These are phyloP conservation scores for Plantago ovata DNA, from an alignment of 257 asterid species.

Conservation along the genomic window DNA sequence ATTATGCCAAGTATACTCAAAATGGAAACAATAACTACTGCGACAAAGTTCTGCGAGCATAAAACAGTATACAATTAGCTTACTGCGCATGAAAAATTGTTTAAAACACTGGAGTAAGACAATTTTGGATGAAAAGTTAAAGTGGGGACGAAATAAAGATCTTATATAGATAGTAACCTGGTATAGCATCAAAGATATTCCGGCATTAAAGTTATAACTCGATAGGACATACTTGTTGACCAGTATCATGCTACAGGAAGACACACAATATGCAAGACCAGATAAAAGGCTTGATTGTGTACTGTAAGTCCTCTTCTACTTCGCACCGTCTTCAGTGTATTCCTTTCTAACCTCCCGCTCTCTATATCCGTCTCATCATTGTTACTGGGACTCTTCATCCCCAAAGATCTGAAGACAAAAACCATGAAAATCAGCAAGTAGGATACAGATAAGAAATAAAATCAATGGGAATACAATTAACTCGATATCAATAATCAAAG, in stretches of 20 bases:
- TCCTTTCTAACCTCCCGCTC: slow-evolving; percentile 49
- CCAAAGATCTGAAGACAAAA: slow-evolving; percentile 36
- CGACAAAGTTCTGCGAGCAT: slow-evolving; percentile 75
- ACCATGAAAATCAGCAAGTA: slow-evolving; percentile 17
- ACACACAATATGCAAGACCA: slow-evolving; percentile 77
- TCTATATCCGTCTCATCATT: slow-evolving; percentile 63
- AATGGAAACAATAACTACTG: slow-evolving; percentile 56
- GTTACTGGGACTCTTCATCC: slow-evolving; percentile 43
- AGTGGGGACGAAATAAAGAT: slow-evolving; percentile 1
- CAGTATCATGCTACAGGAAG: slow-evolving; percentile 89
- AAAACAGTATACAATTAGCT: slow-evolving; percentile 13
- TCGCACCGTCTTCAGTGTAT: slow-evolving; percentile 39
- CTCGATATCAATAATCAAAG: slow-evolving; percentile 1
- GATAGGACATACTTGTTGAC: slow-evolving; percentile 91
- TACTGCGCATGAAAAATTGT: slow-evolving; percentile 1
- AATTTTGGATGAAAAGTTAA: background rate
- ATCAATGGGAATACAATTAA: background rate
- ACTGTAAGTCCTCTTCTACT: slow-evolving; percentile 36
- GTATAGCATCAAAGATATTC: slow-evolving; percentile 88
- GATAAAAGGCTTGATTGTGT: slow-evolving; percentile 72
- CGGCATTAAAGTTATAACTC: slow-evolving; percentile 83
- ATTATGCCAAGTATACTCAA: slow-evolving; percentile 64
- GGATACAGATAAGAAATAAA: background rate
- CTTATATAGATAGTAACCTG: slow-evolving; percentile 52
- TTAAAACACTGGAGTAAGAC: background rate